Evolutionary conservation across 768 basidiomycete genomes (phyloP).

Genomic region (Rickenella mellea): DNA sequence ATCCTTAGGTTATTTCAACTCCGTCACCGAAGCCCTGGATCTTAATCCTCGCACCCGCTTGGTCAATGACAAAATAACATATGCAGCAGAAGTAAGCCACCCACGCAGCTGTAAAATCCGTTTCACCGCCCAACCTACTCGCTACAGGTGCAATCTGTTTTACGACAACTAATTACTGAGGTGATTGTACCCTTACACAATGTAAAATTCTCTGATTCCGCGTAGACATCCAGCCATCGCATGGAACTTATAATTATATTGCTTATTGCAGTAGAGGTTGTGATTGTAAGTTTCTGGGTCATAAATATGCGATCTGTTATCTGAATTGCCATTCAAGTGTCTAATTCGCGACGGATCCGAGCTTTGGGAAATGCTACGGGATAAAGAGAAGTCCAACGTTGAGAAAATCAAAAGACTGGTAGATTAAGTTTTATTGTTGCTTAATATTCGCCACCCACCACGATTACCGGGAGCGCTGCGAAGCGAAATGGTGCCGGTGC

Average conservation of each 20-base stretch:
- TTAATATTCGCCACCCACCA: too few relatives aligned
- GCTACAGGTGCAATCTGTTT: slow-evolving; percentile 68
- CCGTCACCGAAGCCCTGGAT: slow-evolving; percentile 78
- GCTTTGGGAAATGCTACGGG: slow-evolving; percentile 52
- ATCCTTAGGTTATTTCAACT: slow-evolving; percentile 65
- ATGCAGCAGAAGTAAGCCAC: slow-evolving; percentile 65
- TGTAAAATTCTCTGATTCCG: slow-evolving; percentile 2
- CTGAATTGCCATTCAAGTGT: slow-evolving; percentile 35
- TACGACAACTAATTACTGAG: slow-evolving; percentile 84
- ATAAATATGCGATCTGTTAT: neutral
- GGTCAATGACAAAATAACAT: slow-evolving; percentile 88
- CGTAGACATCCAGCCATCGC: slow-evolving; percentile 74
- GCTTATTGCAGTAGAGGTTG: slow-evolving; percentile 91
- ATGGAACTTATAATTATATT: slow-evolving; percentile 96
- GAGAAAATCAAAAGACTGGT: too few relatives aligned
- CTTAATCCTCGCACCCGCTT: slow-evolving; percentile 72
- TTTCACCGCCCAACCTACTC: slow-evolving; percentile 5
- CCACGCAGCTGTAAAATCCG: too few relatives aligned
- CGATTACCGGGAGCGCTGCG: too few relatives aligned
- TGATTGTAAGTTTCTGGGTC: slow-evolving; percentile 51
- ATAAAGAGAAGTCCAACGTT: too few relatives aligned
- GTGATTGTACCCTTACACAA: slow-evolving; percentile 25
- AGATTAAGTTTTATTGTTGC: too few relatives aligned
- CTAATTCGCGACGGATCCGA: slow-evolving; percentile 74
- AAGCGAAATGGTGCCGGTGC: too few relatives aligned